phyloP scores from a whole-genome alignment of 257 asterid species.

The Solanum sitiens region DNA sequence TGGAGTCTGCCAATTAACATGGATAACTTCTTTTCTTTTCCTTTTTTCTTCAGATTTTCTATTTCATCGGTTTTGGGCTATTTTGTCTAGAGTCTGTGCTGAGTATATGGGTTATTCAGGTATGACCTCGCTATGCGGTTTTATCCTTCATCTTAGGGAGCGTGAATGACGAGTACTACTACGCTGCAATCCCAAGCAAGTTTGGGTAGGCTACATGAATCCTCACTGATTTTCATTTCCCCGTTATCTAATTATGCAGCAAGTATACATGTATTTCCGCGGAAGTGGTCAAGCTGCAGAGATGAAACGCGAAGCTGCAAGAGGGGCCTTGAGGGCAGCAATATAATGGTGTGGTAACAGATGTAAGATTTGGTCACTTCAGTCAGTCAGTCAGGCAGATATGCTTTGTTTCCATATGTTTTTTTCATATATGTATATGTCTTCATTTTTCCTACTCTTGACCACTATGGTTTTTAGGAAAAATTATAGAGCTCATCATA shows the following conservation, averaged over 20 bases:
- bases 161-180: neutral
- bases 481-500: neutral
- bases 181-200: neutral
- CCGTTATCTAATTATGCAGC: conserved; percentile 19
- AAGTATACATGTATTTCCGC: conserved; percentile 53
- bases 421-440: neutral
- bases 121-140: neutral
- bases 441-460: neutral
- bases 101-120: conserved; percentile 98
- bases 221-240: neutral
- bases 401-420: neutral
- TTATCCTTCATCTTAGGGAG: neutral
- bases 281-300: conserved; percentile 46
- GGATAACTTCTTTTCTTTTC: neutral
- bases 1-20: neutral
- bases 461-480: neutral
- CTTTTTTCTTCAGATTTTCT: conserved; percentile 48
- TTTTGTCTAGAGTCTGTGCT: conserved; percentile 79
- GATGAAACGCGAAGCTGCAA: conserved; percentile 44
- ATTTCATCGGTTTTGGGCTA: conserved; percentile 87
- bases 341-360: conserved; percentile 1
- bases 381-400: neutral
- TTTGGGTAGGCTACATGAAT: neutral
- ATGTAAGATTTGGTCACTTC: neutral
- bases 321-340: conserved; percentile 40